Percentiles rank a stretch among this genome's conserved stretches.
Evolutionary conservation across 2,329 filamentous ascomycete genomes (phyloP).

Genomic region (Pyrenophora seminiperda): DNA sequence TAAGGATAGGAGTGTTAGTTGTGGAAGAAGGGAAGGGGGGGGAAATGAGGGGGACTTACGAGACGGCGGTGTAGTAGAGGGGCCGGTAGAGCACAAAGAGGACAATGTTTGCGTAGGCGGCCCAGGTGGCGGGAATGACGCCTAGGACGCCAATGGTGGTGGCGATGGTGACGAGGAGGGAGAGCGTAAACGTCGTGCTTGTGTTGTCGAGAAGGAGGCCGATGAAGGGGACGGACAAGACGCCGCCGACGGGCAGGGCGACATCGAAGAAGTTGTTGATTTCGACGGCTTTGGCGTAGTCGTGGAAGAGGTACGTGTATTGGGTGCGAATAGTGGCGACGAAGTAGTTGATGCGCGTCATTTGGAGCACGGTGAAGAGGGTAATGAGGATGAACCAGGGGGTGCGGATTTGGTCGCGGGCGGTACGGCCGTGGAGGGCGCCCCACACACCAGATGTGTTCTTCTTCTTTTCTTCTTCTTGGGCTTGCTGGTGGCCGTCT

Average conservation of each 20-base stretch:
- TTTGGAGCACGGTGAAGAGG: constrained; percentile 70
- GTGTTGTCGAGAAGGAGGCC: constrained; percentile 78
- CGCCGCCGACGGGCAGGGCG: constrained; percentile 80
- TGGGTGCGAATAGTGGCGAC: constrained; percentile 85
- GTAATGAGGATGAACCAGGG: constrained; percentile 88
- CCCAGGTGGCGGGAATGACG: constrained; percentile 71
- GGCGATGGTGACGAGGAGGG: constrained; percentile 70
- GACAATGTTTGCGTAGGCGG: constrained; percentile 74
- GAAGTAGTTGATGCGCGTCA: constrained; percentile 88
- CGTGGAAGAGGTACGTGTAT: constrained; percentile 75
- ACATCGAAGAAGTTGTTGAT: constrained; percentile 87
- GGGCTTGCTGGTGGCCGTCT: constrained; percentile 65
- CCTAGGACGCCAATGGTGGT: constrained; percentile 79
- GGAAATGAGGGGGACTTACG: constrained; percentile 48
- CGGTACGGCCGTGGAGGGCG: constrained; percentile 74
- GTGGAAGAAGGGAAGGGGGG: not conserved
- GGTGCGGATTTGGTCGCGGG: constrained; percentile 73
- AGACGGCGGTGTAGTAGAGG: constrained; percentile 89
- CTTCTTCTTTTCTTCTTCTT: constrained; percentile 70
- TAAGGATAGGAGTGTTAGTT: constrained; percentile 14
- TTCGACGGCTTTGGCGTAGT: constrained; percentile 63
- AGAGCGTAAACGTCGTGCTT: constrained; percentile 72
- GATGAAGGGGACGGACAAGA: constrained; percentile 86
- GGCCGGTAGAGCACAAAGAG: constrained; percentile 86
- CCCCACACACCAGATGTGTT: constrained; percentile 82